Evolutionary conservation across 1,284 basidiomycete species (phyloP).

Genomic region (Mycena sp.): DNA sequence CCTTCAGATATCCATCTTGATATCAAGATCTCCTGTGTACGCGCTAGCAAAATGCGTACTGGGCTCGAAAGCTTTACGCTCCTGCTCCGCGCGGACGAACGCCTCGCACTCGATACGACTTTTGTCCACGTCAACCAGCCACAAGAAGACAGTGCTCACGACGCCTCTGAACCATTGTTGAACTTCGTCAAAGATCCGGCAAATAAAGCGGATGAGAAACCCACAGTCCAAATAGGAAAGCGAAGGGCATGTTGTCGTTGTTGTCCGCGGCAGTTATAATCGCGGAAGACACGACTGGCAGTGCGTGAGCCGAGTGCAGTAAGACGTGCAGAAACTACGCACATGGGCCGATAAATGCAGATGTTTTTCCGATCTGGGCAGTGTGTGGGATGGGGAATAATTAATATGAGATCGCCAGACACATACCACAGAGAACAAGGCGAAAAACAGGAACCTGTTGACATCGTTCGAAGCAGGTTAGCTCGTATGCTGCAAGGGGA

Average conservation of each 20-base stretch:
- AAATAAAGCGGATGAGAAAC: conserved; percentile 36
- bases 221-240: conserved; percentile 79
- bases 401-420: not conserved
- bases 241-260: conserved; percentile 85
- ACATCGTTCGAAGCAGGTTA: not conserved
- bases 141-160: conserved; percentile 71
- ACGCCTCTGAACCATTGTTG: conserved; percentile 55
- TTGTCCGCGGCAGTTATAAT: conserved; percentile 75
- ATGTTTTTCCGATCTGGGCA: conserved; percentile 74
- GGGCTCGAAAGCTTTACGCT: conserved; percentile 56
- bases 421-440: conserved; percentile 75
- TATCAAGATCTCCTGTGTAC: conserved; percentile 26
- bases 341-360: conserved; percentile 80
- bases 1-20: conserved; percentile 20
- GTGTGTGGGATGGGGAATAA: not conserved
- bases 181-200: not conserved
- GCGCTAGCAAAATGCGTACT: conserved; percentile 25
- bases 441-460: conserved; percentile 78
- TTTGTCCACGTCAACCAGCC: conserved; percentile 76
- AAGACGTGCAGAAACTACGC: not conserved
- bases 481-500: conserved; percentile 28
- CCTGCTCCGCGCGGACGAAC: conserved; percentile 68
- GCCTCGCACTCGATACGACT: conserved; percentile 72
- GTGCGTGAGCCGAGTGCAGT: not conserved
- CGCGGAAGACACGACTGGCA: conserved; percentile 69